These are phyloP conservation scores for Acorus calamus DNA, from an alignment of 106 monocot genomes.

Conservation along the genomic window DNA sequence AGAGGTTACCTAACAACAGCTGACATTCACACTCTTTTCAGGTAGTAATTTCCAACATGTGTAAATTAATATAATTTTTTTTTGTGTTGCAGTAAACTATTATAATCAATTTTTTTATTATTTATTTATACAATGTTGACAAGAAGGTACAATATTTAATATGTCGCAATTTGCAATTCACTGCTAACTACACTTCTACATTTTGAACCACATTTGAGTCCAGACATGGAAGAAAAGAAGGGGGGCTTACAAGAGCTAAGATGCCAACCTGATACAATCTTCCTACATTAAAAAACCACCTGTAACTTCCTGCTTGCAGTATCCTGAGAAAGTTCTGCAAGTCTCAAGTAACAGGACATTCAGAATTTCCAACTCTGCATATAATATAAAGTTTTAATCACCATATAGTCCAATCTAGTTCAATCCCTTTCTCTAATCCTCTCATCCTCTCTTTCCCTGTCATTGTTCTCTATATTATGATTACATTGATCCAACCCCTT, in stretches of 20 bases:
- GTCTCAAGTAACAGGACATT: constrained; percentile 52
- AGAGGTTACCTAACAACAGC: constrained; percentile 91
- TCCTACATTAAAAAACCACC: constrained; percentile 44
- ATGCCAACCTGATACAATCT: constrained; percentile 42
- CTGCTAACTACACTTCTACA: no score
- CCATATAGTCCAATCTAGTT: no score
- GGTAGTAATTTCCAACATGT: constrained; percentile 25
- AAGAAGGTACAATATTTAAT: no score
- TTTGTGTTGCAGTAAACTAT: no score
- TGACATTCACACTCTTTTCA: constrained; percentile 92
- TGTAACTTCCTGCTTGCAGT: constrained; percentile 74
- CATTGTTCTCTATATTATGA: no score
- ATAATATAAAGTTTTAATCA: neutral
- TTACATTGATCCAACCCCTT: neutral
- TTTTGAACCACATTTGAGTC: no score
- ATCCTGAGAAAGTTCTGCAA: constrained; percentile 33
- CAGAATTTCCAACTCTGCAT: neutral
- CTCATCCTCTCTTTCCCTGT: no score
- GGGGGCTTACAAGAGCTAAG: constrained; percentile 33
- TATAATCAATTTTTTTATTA: no score
- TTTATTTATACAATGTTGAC: no score
- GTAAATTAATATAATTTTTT: neutral
- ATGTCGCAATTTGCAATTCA: no score
- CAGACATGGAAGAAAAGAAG: constrained; percentile 62
- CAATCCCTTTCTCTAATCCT: no score